Conservation (phyloP, 306 rosid genomes). For the Hippophae gyantsensis region DNA sequence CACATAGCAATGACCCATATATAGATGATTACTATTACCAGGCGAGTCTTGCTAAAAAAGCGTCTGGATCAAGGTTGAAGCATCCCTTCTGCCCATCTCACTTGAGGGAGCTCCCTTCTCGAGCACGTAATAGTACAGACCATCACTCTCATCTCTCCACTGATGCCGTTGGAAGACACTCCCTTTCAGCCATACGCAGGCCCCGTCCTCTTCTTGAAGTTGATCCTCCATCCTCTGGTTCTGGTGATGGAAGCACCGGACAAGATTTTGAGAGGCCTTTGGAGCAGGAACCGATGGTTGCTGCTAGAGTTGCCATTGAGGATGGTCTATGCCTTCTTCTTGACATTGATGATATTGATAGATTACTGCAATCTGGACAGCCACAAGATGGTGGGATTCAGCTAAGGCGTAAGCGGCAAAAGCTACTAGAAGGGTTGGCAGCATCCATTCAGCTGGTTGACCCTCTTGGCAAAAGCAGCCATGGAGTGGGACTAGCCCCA, state of each 20-base stretch:
- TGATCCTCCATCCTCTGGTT: slow-evolving; percentile 60
- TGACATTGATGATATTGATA: slow-evolving; percentile 92
- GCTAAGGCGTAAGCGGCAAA: slow-evolving; percentile 55
- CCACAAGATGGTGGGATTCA: slow-evolving; percentile 67
- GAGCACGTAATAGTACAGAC: slow-evolving; percentile 65
- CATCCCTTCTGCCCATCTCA: slow-evolving; percentile 86
- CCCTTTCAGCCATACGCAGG: slow-evolving; percentile 92
- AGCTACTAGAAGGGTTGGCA: slow-evolving; percentile 66
- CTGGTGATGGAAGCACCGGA: slow-evolving; percentile 39
- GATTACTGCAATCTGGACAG: slow-evolving; percentile 79
- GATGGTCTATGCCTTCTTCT: slow-evolving; percentile 92
- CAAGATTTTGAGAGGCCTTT: slow-evolving; percentile 82
- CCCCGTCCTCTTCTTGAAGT: slow-evolving; percentile 99
- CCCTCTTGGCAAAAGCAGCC: slow-evolving; percentile 71
- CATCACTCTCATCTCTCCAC: slow-evolving; percentile 97
- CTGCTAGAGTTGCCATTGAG: slow-evolving; percentile 81
- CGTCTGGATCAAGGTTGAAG: slow-evolving; percentile 66
- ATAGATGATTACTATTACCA: slow-evolving; percentile 95
- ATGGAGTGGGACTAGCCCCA: slow-evolving; percentile 49
- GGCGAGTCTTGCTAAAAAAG: slow-evolving; percentile 75
- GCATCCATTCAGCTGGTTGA: slow-evolving; percentile 83
- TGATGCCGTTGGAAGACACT: slow-evolving; percentile 96
- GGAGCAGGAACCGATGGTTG: slow-evolving; percentile 97
- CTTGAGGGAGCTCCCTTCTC: slow-evolving; percentile 76
- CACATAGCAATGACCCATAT: slow-evolving; percentile 96